Evolutionary conservation across 2,329 filamentous ascomycete species (phyloP), one percentile per base, ranked within the genome.

Genomic region (Fusarium veterinarium): DNA sequence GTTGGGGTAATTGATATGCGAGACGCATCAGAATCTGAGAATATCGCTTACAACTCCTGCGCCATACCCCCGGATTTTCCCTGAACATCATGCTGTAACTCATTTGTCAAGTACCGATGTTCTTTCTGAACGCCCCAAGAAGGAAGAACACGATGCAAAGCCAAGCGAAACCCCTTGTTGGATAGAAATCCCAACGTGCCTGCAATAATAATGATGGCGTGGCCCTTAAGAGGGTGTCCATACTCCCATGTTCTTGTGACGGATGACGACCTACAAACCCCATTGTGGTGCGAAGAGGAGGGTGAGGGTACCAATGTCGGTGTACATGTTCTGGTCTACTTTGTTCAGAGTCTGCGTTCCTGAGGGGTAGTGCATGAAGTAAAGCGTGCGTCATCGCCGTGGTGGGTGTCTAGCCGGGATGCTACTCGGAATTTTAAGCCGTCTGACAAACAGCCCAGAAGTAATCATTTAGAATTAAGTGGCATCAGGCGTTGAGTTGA

Each of bases 281-380:
- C 66, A 69, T n/a, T 69, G 66, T 8, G 66, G 55, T 6, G 67
- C 60, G 14, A 41, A 53, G 14, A 71, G 66, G 19, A 71, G 30
- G 1, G 67, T 66, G 2, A 71, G 60, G 1, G 48, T 52, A 8
- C 66, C 66, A 9, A 70, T 66, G 31, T 71, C 66, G 4, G 67
- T 71, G 19, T 71, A 66, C 56, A 70, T 70, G 33, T 66, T 70
- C 23, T 72, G 67, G 0, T 67, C 67, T 6, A 72, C 69, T 37
- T 72, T 33, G 11, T 58, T 56, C 5, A 42, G 57, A 7, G 60
- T 49, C 33, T 63, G 56, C 1, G 38, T 31, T 9, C 23, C 56
- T 13, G 57, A 57, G 2, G 66, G 66, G 35, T 69, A 69, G 49
- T 69, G 64, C 0, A 69, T 28, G 8, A 69, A 67, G 44, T 67